Conservation (phyloP, 768 basidiomycete genomes). For the Rhodotorula paludigena region DNA sequence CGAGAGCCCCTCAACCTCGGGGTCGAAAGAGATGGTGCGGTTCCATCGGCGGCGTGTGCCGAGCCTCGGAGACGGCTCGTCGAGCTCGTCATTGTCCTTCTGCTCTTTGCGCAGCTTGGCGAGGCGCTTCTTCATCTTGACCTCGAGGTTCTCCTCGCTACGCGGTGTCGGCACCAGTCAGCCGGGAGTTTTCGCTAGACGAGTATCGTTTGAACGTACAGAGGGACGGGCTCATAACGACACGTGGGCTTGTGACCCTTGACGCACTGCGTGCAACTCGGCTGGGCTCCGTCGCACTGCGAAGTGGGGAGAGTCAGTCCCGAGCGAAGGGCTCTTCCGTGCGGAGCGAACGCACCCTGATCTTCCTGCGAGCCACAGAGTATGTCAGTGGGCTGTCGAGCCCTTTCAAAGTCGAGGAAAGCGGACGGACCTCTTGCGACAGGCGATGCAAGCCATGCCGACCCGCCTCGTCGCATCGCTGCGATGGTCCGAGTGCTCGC, state of each 20-base stretch:
- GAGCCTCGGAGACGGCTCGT: neutral
- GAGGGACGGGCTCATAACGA: neutral
- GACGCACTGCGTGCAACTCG: neutral
- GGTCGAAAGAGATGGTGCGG: neutral
- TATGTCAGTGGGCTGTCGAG: too few species aligned
- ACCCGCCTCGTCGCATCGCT: neutral
- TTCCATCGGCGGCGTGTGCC: neutral
- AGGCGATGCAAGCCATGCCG: neutral
- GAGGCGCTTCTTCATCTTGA: slow-evolving; percentile 12
- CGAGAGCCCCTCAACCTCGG: too few species aligned
- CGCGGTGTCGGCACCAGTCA: rapidly evolving
- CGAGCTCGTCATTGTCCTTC: neutral
- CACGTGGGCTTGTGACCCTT: neutral
- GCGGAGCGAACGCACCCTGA: neutral
- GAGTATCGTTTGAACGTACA: neutral
- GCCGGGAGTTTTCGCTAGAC: neutral
- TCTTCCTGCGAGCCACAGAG: neutral
- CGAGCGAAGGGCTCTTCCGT: neutral
- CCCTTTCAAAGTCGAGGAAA: too few species aligned
- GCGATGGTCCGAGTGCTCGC: neutral
- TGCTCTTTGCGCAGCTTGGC: slow-evolving; percentile 7
- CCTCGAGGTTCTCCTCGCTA: slow-evolving; percentile 15
- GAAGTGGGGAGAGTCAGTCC: neutral
- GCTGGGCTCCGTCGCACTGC: slow-evolving; percentile 15
- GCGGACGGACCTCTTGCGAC: slow-evolving; percentile 1